These are phyloP conservation scores for Truncatella angustata DNA, from an alignment of 2,329 filamentous ascomycete genomes.

Conservation along the genomic window DNA sequence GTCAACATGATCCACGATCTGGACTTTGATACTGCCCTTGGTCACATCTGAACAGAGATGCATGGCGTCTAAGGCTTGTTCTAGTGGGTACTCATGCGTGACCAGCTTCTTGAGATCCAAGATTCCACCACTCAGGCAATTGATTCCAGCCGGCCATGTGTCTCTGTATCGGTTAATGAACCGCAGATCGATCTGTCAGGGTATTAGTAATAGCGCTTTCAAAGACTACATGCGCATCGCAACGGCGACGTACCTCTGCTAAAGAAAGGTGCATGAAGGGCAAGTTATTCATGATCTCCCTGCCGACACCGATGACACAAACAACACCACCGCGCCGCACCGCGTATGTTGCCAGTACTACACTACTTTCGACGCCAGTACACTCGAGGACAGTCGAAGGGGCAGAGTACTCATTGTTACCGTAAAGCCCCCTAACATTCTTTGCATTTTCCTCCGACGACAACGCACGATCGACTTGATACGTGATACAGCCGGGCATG, in stretches of 20 bases:
- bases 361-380: constrained; percentile 63
- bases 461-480: constrained; percentile 46
- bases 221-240: not conserved
- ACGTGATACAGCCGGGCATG: constrained; percentile 52
- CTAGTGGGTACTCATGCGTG: constrained; percentile 61
- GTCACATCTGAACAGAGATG: constrained; percentile 48
- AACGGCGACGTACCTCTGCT: constrained; percentile 46
- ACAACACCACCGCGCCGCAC: constrained; percentile 58
- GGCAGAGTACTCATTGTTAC: constrained; percentile 49
- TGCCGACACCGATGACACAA: constrained; percentile 65
- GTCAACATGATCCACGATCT: constrained; percentile 51
- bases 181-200: constrained; percentile 56
- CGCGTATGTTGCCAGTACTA: constrained; percentile 56
- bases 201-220: not conserved
- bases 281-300: constrained; percentile 60
- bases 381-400: constrained; percentile 63
- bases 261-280: constrained; percentile 66
- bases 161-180: constrained; percentile 72
- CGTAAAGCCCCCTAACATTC: constrained; percentile 52
- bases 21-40: constrained; percentile 58
- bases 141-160: constrained; percentile 67
- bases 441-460: constrained; percentile 48
- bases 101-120: constrained; percentile 62
- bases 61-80: constrained; percentile 58
- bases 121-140: constrained; percentile 56